Conservation (phyloP, 805 yeast genomes). For the Cyberlindnera samutprakarnensis region DNA sequence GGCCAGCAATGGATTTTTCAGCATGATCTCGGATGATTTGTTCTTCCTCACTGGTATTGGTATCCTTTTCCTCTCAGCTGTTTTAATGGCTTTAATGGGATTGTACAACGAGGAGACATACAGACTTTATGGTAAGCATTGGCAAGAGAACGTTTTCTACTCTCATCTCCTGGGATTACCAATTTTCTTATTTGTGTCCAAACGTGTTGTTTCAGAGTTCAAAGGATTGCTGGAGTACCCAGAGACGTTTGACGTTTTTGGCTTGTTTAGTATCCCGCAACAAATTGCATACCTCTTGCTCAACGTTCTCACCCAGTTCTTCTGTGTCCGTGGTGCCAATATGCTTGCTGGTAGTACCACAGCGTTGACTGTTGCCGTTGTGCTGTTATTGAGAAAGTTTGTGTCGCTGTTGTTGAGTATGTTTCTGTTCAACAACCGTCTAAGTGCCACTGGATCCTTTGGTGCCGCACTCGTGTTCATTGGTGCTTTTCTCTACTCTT, state of each 20-base stretch:
- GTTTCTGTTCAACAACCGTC: slow-evolving; percentile 38
- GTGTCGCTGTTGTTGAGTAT: slow-evolving; percentile 51
- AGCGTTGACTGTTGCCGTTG: slow-evolving; percentile 59
- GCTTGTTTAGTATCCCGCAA: slow-evolving; percentile 18
- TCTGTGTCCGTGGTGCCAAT: slow-evolving; percentile 66
- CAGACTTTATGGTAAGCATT: slow-evolving; percentile 43
- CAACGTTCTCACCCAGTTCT: slow-evolving; percentile 47
- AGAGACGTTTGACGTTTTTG: slow-evolving; percentile 13
- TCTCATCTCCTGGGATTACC: slow-evolving; percentile 51
- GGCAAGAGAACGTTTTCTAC: slow-evolving; percentile 63
- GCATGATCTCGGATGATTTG: slow-evolving; percentile 9
- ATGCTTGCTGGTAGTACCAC: slow-evolving; percentile 46
- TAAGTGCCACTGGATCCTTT: slow-evolving; percentile 29
- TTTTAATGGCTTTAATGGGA: slow-evolving; percentile 50
- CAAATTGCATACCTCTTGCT: slow-evolving; percentile 26
- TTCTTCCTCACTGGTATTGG: slow-evolving; percentile 23
- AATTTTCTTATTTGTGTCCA: slow-evolving; percentile 33
- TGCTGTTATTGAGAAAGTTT: slow-evolving; percentile 54
- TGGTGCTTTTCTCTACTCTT: slow-evolving; percentile 46
- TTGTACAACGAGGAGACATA: slow-evolving; percentile 47
- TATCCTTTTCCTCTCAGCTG: slow-evolving; percentile 39
- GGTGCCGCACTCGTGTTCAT: slow-evolving; percentile 47
- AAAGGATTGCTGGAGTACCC: slow-evolving; percentile 16
- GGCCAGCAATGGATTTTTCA: slow-evolving; percentile 1
- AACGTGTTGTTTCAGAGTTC: slow-evolving; percentile 27